Conservation (phyloP, 2,329 filamentous ascomycete species). For the Epichloe coenophiala region DNA sequence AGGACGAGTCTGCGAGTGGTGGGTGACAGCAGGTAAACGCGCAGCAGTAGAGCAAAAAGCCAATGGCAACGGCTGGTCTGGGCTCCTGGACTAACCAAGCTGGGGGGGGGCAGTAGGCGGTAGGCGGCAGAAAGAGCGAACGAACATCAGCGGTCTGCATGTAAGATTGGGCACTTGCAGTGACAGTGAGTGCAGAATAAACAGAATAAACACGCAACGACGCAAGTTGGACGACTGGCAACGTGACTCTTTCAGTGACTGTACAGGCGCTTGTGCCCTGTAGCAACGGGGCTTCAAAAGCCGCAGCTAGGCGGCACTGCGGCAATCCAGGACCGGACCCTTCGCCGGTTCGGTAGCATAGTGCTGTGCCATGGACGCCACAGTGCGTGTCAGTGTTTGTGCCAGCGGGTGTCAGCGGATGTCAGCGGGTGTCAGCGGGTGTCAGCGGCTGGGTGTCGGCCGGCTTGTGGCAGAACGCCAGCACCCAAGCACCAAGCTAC, state of each 20-base stretch:
- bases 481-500: too few species aligned
- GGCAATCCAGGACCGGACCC: too few species aligned
- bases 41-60: background rate
- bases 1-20: background rate
- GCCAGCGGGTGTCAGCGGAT: too few species aligned
- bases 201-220: too few species aligned
- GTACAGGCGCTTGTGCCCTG: too few species aligned
- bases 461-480: too few species aligned
- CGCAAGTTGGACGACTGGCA: too few species aligned
- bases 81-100: constrained; percentile 5
- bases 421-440: background rate
- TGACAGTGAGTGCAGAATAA: too few species aligned
- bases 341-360: background rate
- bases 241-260: background rate
- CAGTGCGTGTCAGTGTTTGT: background rate
- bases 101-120: background rate
- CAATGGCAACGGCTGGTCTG: constrained; percentile 8
- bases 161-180: too few species aligned
- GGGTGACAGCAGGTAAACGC: background rate
- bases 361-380: background rate
- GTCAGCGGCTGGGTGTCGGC: background rate
- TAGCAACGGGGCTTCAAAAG: too few species aligned
- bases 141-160: background rate
- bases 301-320: too few species aligned
- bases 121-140: background rate